Conservation (phyloP, 768 basidiomycete species). For the Russula compacta region DNA sequence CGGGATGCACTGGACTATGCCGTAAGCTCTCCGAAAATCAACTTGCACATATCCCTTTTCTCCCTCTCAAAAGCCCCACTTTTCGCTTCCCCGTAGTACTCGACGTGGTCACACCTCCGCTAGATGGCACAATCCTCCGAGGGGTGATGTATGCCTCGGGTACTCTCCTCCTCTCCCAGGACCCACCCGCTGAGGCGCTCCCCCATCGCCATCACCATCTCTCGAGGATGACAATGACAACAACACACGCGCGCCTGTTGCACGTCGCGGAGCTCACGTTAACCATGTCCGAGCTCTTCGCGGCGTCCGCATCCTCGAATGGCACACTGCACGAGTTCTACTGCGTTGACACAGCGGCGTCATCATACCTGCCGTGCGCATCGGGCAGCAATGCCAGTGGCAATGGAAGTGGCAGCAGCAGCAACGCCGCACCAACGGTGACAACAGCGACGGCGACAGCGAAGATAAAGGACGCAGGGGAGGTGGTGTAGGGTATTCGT, state of each 20-base stretch:
- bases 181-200: conserved; percentile 29
- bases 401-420: too few species aligned
- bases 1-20: too few species aligned
- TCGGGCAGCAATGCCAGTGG: conserved; percentile 45
- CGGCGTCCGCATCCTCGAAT: conserved; percentile 31
- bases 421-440: too few species aligned
- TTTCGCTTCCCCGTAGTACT: conserved; percentile 33
- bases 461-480: too few species aligned
- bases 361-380: conserved; percentile 59
- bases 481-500: conserved; percentile 44
- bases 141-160: conserved; percentile 89
- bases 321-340: conserved; percentile 75
- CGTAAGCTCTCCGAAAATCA: too few species aligned
- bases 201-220: not conserved
- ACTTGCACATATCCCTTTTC: too few species aligned
- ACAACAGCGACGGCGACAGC: too few species aligned
- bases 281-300: conserved; percentile 36
- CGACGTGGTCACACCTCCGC: conserved; percentile 80
- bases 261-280: conserved; percentile 37
- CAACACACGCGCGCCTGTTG: conserved; percentile 34
- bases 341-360: conserved; percentile 80
- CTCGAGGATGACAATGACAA: too few species aligned
- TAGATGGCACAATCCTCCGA: conserved; percentile 88
- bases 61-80: conserved; percentile 20
- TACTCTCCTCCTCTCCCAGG: conserved; percentile 60